A percentile compares a stretch with the other conserved stretches of the same genome.
Evolutionary conservation across 2,329 filamentous ascomycete genomes (phyloP).

Genomic region (Dactylellina leptospora): DNA sequence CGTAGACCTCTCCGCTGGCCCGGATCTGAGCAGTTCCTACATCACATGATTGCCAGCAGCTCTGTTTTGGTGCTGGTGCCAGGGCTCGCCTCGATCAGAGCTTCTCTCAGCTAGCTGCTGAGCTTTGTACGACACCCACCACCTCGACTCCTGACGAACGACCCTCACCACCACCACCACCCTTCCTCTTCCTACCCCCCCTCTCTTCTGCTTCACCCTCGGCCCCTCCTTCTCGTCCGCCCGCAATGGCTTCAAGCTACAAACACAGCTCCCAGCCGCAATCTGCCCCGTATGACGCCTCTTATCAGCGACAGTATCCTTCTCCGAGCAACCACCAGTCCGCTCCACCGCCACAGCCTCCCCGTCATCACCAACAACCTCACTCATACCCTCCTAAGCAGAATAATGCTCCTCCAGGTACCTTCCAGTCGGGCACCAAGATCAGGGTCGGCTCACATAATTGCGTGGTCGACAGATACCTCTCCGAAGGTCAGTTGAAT

Average conservation of each 20-base stretch:
- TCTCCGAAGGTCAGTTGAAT: slow-evolving; percentile 74
- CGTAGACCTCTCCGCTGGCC: too few relatives aligned
- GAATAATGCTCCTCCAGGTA: slow-evolving; percentile 70
- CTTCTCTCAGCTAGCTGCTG: neutral
- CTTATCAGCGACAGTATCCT: slow-evolving; percentile 22
- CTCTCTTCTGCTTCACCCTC: slow-evolving; percentile 6
- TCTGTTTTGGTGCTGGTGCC: too few relatives aligned
- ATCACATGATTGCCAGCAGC: slow-evolving; percentile 21
- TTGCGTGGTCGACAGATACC: slow-evolving; percentile 93
- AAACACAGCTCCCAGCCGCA: slow-evolving; percentile 38
- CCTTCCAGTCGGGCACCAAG: slow-evolving; percentile 92
- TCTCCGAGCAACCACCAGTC: slow-evolving; percentile 27
- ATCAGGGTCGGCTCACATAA: slow-evolving; percentile 93
- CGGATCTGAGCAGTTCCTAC: neutral
- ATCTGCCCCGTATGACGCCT: slow-evolving; percentile 33
- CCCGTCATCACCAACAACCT: slow-evolving; percentile 48
- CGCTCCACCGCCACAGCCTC: slow-evolving; percentile 29
- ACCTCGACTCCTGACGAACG: neutral
- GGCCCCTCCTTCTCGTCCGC: slow-evolving; percentile 53
- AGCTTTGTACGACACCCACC: too few relatives aligned
- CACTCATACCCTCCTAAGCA: slow-evolving; percentile 55
- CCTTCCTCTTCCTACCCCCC: neutral
- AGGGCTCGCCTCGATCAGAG: too few relatives aligned
- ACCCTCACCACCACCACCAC: neutral
- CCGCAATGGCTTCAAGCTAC: slow-evolving; percentile 52